Percentiles rank a stretch among this genome's conserved stretches.
Evolutionary conservation across 768 basidiomycete genomes (phyloP).

Genomic region (Mrakia hoshinonis): DNA sequence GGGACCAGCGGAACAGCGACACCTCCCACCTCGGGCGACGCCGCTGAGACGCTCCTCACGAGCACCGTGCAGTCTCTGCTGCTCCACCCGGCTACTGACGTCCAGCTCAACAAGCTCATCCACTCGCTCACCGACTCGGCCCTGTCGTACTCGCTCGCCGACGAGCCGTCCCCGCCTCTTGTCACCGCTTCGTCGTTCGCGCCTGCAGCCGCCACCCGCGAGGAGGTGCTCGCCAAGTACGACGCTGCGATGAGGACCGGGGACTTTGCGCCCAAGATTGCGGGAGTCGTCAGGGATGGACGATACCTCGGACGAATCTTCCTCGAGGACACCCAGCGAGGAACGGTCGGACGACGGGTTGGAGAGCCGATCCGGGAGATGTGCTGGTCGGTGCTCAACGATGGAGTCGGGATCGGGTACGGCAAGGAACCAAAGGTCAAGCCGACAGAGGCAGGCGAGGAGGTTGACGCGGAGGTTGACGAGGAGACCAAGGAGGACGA

Average conservation of each 20-base stretch:
- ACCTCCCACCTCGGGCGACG: conserved; percentile 12
- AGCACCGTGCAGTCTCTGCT: conserved; percentile 11
- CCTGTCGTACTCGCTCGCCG: conserved; percentile 15
- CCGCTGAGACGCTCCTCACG: conserved; percentile 16
- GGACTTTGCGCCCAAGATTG: conserved; percentile 18
- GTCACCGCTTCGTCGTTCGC: conserved; percentile 6
- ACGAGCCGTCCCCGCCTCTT: background rate
- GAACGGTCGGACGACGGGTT: conserved; percentile 3
- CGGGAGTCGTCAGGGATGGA: conserved; percentile 18
- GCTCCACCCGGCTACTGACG: conserved; percentile 7
- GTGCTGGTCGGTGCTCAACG: conserved; percentile 13
- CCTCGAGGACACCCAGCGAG: conserved; percentile 22
- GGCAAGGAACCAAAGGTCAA: background rate
- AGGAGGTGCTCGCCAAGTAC: conserved; percentile 14
- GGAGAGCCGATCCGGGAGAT: conserved; percentile 19
- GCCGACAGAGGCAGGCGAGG: background rate
- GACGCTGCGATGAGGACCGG: conserved; percentile 1
- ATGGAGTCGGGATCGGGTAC: conserved; percentile 21
- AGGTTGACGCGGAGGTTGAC: background rate
- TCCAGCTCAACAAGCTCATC: conserved; percentile 15
- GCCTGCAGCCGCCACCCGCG: background rate
- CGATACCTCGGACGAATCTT: conserved; percentile 16
- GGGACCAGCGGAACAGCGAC: background rate
- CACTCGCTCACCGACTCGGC: conserved; percentile 26
- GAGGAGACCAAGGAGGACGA: background rate